These are phyloP conservation scores for Geopyxis carbonaria DNA, from an alignment of 495 filamentous ascomycete species.

Conservation along the genomic window DNA sequence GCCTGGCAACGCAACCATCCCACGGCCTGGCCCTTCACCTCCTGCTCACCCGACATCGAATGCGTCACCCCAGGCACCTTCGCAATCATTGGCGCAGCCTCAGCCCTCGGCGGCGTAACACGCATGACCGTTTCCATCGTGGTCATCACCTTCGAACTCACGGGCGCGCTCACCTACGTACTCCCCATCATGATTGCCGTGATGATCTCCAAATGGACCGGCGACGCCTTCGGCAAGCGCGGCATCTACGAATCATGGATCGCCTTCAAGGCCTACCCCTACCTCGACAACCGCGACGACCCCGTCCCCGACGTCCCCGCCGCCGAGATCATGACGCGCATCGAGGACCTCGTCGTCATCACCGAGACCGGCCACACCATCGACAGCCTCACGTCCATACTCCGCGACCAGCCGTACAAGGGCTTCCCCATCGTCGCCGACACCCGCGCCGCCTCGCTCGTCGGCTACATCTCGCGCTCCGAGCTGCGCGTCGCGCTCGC, in stretches of 20 bases:
- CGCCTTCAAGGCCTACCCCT: slow-evolving; percentile 87
- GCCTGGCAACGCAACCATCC: slow-evolving; percentile 74
- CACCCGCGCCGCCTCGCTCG: slow-evolving; percentile 50
- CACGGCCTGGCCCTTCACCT: slow-evolving; percentile 53
- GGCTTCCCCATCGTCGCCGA: slow-evolving; percentile 85
- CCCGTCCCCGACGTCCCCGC: slow-evolving; percentile 68
- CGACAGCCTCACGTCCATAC: slow-evolving; percentile 47
- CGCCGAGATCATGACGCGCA: slow-evolving; percentile 71
- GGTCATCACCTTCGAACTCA: slow-evolving; percentile 98
- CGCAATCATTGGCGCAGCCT: slow-evolving; percentile 92
- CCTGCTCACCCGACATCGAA: slow-evolving; percentile 71
- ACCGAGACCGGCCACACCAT: slow-evolving; percentile 80
- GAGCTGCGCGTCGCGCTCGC: slow-evolving; percentile 72
- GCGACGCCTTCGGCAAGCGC: slow-evolving; percentile 81
- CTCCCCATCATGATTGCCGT: slow-evolving; percentile 99
- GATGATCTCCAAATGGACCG: slow-evolving; percentile 96
- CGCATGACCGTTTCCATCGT: slow-evolving; percentile 95
- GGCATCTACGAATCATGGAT: slow-evolving; percentile 99
- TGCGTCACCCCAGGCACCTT: slow-evolving; percentile 92
- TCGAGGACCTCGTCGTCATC: slow-evolving; percentile 78
- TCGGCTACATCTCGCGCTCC: slow-evolving; percentile 87
- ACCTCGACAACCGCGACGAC: slow-evolving; percentile 86
- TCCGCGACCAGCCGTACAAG: slow-evolving; percentile 58
- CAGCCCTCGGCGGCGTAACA: slow-evolving; percentile 87
- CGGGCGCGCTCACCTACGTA: slow-evolving; percentile 87